Evolutionary conservation across 495 filamentous ascomycete species (phyloP), one percentile per base, ranked within the genome.

Genomic region (Viridothelium virens): DNA sequence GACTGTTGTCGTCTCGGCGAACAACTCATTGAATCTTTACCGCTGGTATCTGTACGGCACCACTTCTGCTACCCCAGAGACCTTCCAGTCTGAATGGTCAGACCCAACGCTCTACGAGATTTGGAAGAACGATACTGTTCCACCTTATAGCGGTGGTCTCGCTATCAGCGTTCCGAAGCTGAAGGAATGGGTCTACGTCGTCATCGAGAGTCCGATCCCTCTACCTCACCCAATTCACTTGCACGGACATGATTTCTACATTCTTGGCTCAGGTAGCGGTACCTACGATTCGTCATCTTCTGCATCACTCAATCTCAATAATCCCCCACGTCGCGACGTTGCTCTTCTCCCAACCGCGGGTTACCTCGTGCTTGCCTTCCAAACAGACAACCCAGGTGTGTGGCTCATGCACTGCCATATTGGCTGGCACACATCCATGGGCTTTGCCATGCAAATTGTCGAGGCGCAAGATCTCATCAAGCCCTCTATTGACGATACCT

Each of bases 401-500:
- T 73, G 73, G 73, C 66, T 74, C 6, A 64, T 75, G 65, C 74
- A 75, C 61, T 74, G 73, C 66, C 73, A 75, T 62, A 74, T 75
- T 46, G 75, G 71, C 56, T 75, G 73, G 72, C 72, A 75, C 44
- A 63, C 67, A 14, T 39, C 65, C 38, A 74, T 76, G 76, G 74
- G 73, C 18, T 74, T 76, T 64, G 71, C 76, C 38, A 70, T 78
- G 64, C 75, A 78, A 70, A 69, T 77, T 65, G 56, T 77, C 38
- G 75, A 78, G 67, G 61, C 53, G 31, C 65, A 70, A 67, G 62
- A 64, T 25, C 63, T 63, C 38, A 76, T 77, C 64, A 50, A 25
- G 50, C 38, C 41, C 7, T 66, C 65, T 25, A 62, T 72, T 34
- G 48, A 64, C 61, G 61, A 70, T 50, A 59, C 50, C 36, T 68